Evolutionary conservation across 78 protist species (phyloP).

Genomic region (Dictyostelium firmibasis): DNA sequence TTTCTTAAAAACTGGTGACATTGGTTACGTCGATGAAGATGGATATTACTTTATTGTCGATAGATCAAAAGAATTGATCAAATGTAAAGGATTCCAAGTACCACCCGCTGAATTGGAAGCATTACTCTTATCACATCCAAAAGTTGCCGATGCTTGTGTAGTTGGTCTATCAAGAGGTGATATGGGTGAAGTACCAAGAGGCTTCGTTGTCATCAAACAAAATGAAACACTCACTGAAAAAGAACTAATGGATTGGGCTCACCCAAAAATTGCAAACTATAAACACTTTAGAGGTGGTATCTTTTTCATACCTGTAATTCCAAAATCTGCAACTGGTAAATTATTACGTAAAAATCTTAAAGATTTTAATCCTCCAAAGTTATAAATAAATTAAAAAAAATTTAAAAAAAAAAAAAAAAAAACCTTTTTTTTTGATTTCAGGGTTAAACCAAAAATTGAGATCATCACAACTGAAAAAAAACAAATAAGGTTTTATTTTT

Average conservation of each 20-base stretch:
- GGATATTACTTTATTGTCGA: conserved; percentile 78
- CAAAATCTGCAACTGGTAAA: conserved; percentile 91
- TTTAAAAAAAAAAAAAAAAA: background rate
- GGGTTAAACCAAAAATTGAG: too few relatives aligned
- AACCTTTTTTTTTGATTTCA: too few relatives aligned
- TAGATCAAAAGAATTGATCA: conserved; percentile 88
- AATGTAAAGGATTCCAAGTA: conserved; percentile 95
- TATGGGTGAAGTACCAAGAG: conserved; percentile 93
- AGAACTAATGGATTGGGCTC: conserved; percentile 50
- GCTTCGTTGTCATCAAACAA: conserved; percentile 87
- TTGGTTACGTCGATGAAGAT: conserved; percentile 85
- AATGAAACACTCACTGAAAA: conserved; percentile 39
- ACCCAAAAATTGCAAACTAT: conserved; percentile 66
- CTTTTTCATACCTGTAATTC: conserved; percentile 81
- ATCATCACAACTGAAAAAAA: too few relatives aligned
- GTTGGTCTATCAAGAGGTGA: conserved; percentile 78
- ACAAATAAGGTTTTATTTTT: too few relatives aligned
- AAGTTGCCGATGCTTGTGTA: conserved; percentile 89
- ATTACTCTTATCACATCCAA: conserved; percentile 77
- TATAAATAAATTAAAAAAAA: background rate
- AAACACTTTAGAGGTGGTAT: conserved; percentile 84
- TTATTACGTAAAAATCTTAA: conserved; percentile 81
- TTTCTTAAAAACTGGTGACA: conserved; percentile 94
- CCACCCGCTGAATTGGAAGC: conserved; percentile 97
- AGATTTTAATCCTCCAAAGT: conserved; percentile 13